phyloP scores from a whole-genome alignment of 2,329 filamentous ascomycete genomes.

The Phyllosticta capitalensis region DNA sequence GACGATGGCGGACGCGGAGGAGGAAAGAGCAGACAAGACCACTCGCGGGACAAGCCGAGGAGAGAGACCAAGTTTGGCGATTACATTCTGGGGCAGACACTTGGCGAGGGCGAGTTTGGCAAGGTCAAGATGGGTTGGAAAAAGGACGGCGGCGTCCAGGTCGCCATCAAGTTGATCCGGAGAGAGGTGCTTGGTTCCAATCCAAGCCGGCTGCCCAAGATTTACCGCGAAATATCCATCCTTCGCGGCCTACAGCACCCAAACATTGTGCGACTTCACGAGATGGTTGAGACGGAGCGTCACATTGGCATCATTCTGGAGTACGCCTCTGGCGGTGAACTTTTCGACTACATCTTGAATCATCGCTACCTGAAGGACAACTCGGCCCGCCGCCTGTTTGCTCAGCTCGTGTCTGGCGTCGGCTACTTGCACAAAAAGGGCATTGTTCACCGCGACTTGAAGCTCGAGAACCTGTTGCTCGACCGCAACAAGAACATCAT shows the following conservation, averaged over 20 bases:
- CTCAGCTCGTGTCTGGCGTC: conserved; percentile 90
- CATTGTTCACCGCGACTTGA: conserved; percentile 93
- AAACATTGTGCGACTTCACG: conserved; percentile 92
- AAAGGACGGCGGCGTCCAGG: conserved; percentile 80
- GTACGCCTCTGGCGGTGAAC: conserved; percentile 92
- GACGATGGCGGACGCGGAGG: conserved; percentile 36
- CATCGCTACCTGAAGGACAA: conserved; percentile 94
- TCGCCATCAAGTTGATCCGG: conserved; percentile 96
- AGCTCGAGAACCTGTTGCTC: conserved; percentile 88
- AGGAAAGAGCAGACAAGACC: conserved; percentile 47
- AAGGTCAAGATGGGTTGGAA: conserved; percentile 99
- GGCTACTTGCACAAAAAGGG: conserved; percentile 98
- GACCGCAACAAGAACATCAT: conserved; percentile 98
- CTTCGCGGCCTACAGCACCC: conserved; percentile 80
- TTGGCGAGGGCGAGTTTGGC: conserved; percentile 96
- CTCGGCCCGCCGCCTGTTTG: conserved; percentile 81
- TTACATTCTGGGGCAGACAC: conserved; percentile 89
- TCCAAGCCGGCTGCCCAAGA: conserved; percentile 83
- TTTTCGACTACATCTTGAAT: conserved; percentile 97
- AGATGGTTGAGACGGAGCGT: conserved; percentile 96
- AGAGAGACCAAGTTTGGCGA: conserved; percentile 90
- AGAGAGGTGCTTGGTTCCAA: conserved; percentile 84
- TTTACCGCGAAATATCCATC: conserved; percentile 93
- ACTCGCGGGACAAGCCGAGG: conserved; percentile 42
- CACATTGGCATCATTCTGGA: conserved; percentile 98